Percentiles rank a stretch among this genome's conserved stretches.
Evolutionary conservation across 1,139 yeast species (phyloP).

Genomic region (Nakaseomyces kungkrabaensis): DNA sequence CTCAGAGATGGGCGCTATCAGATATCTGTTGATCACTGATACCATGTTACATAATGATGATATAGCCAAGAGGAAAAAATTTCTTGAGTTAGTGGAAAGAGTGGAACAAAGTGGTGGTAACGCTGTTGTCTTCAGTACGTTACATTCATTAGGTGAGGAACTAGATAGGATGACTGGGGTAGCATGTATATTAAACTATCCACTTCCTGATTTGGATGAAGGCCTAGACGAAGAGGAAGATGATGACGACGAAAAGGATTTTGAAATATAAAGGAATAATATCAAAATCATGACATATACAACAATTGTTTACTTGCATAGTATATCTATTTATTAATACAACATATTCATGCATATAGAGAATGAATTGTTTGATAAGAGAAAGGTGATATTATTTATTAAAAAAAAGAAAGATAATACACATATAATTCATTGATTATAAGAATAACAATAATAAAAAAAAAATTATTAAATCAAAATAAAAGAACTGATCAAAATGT

Average conservation of each 20-base stretch:
- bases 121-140: conserved; percentile 68
- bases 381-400: neutral
- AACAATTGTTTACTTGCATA: neutral
- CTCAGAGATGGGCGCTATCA: conserved; percentile 62
- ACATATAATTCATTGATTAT: neutral
- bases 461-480: neutral
- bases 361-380: neutral
- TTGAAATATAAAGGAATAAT: neutral
- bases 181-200: conserved; percentile 74
- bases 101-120: conserved; percentile 67
- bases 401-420: neutral
- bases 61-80: conserved; percentile 53
- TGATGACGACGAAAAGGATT: neutral
- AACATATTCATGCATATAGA: neutral
- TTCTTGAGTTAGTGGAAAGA: conserved; percentile 53
- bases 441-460: neutral
- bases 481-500: neutral
- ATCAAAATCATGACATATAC: neutral
- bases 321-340: neutral
- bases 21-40: conserved; percentile 66
- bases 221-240: conserved; percentile 33
- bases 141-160: conserved; percentile 84
- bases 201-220: conserved; percentile 73
- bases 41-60: conserved; percentile 69
- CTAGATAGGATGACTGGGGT: conserved; percentile 79